Base-by-base conservation (phyloP, 495 filamentous ascomycete genomes). In the Chaetomium fimeti region DNA sequence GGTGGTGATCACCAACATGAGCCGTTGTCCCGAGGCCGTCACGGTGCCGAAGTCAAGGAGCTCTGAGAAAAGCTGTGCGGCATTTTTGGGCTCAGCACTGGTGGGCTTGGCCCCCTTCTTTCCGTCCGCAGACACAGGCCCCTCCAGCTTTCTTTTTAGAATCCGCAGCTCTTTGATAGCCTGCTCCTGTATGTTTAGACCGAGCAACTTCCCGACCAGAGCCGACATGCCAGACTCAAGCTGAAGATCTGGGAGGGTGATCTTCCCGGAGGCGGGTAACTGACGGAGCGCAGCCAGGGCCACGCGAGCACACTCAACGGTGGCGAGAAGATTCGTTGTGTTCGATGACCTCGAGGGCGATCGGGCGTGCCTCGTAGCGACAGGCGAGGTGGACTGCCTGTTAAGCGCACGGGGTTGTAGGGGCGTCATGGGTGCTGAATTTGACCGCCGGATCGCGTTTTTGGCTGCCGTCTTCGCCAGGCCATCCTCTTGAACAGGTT, bases 151-250 rank as follows among this genome's bases (percentile, higher is more conserved):
- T 71, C 76, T 81, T 74, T 88, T 96, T 75, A 88, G 79, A 27
- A 78, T 79, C 68, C 85, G 80, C 40, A 97, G 73, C 74, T 98
- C 92, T 68, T 88, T 91, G 61, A 88, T 76, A 7, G 93, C 94
- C 61, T 89, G 74, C 18, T 91, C 88, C 60, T 91, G 85, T 61
- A 95, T 72, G 16, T 87, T 88, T 53, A 96, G 75, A 1, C 84
- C 82, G 8, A 96, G 80, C 20, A 96, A 75, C 66, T 88, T 92
- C 47, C 83, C 85, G 27, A 89, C 78, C 47, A 98, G 78, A 9
- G 88, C 85, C 49, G 90, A 89, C 75, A 91, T 89, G 8, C 91
- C 94, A 62, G 86, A 87, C 70, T 97, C 93, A 3, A 96, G 78
- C 66, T 97, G 92, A 57, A 93, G 77, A 42, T 81, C 83, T 11